phyloP scores from a whole-genome alignment of 805 yeast species.

The Barnettozyma californica region DNA sequence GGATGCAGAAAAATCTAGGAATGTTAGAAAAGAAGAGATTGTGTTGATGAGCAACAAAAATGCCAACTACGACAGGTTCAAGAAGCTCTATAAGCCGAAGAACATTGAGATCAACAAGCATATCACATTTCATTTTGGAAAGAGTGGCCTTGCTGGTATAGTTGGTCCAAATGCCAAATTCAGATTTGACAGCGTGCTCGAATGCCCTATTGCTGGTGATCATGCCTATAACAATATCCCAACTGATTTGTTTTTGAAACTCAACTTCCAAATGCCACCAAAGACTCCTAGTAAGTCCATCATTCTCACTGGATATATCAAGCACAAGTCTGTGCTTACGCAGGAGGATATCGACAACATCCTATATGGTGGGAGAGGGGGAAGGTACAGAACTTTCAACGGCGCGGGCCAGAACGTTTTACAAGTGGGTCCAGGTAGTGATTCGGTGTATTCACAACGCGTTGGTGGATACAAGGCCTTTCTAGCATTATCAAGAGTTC shows the following conservation, averaged over 20 bases:
- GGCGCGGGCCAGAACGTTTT: constrained; percentile 34
- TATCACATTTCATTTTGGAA: constrained; percentile 41
- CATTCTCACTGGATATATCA: constrained; percentile 72
- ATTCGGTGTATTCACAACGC: constrained; percentile 40
- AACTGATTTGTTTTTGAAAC: constrained; percentile 35
- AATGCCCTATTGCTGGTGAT: constrained; percentile 32
- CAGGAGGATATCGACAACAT: constrained; percentile 65
- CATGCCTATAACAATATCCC: constrained; percentile 34
- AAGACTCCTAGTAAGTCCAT: constrained; percentile 64
- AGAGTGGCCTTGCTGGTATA: constrained; percentile 56
- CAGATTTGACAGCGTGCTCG: constrained; percentile 25
- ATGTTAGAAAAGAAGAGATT: constrained; percentile 65
- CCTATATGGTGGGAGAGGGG: constrained; percentile 39
- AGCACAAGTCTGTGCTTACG: constrained; percentile 55
- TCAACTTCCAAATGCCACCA: constrained; percentile 58
- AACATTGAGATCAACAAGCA: constrained; percentile 14
- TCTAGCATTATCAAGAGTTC: constrained; percentile 19
- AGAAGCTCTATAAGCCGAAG: constrained; percentile 29
- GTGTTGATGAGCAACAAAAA: constrained; percentile 63
- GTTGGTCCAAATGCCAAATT: constrained; percentile 35
- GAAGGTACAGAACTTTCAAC: constrained; percentile 25
- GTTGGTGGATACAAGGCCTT: constrained; percentile 48
- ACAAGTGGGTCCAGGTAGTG: constrained; percentile 44
- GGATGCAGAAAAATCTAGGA: constrained; percentile 63
- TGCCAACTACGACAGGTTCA: constrained; percentile 34